Percentiles rank a stretch among this genome's conserved stretches.
Conservation (phyloP, 1,139 yeast species). For the Candida freyschussii region DNA sequence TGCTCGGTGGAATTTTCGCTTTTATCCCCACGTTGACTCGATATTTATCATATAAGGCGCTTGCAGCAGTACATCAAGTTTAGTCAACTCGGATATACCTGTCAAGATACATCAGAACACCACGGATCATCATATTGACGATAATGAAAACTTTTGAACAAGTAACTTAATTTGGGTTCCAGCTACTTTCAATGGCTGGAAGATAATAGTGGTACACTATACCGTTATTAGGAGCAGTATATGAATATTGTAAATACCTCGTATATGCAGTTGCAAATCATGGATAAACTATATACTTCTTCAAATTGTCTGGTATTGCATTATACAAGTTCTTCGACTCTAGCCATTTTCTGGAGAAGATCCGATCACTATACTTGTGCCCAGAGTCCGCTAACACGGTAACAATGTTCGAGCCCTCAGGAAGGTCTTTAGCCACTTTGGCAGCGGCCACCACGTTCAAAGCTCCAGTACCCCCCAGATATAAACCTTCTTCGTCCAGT, state of each 20-base stretch:
- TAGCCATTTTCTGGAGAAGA: slow-evolving; percentile 76
- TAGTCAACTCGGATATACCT: no score
- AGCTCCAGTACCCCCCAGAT: slow-evolving; percentile 85
- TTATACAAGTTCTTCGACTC: slow-evolving; percentile 61
- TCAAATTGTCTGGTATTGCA: slow-evolving; percentile 64
- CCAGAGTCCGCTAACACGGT: slow-evolving; percentile 86
- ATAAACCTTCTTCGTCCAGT: slow-evolving; percentile 85
- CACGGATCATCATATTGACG: no score
- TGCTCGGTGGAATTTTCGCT: no score
- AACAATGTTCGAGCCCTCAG: slow-evolving; percentile 77
- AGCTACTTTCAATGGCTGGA: no score
- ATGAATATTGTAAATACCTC: background rate
- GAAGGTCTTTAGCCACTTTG: slow-evolving; percentile 66
- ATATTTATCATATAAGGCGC: no score
- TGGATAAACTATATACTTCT: slow-evolving; percentile 50
- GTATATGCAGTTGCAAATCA: slow-evolving; percentile 1
- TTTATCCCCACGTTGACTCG: no score
- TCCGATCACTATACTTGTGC: slow-evolving; percentile 77
- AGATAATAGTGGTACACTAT: no score
- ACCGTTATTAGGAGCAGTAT: no score
- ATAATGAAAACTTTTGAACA: no score
- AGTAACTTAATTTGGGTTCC: no score
- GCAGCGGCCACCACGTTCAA: slow-evolving; percentile 80
- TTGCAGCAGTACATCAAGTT: no score
- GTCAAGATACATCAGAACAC: no score